Evolutionary conservation across 345 rosid genomes (phyloP).

Genomic region (Salix viminalis): DNA sequence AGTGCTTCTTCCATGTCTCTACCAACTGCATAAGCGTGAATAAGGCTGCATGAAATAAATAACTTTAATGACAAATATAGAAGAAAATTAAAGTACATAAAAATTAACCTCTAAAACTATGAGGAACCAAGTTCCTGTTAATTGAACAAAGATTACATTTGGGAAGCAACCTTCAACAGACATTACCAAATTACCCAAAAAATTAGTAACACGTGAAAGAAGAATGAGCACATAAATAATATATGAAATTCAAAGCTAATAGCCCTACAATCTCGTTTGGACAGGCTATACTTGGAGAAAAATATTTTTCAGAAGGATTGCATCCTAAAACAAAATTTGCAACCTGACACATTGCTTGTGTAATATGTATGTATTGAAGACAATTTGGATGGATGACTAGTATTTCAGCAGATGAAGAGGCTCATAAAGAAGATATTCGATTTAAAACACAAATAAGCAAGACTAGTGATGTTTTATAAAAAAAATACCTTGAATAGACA

Average conservation of each 20-base stretch:
- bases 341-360: background rate
- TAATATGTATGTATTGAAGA: background rate
- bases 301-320: background rate
- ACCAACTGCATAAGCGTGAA: slow-evolving; percentile 97
- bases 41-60: slow-evolving; percentile 85
- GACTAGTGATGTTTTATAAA: background rate
- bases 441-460: background rate
- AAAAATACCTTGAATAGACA: slow-evolving; percentile 68
- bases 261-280: background rate
- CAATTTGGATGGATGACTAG: background rate
- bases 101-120: background rate
- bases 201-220: background rate
- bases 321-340: background rate
- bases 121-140: background rate
- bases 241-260: background rate
- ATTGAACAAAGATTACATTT: background rate
- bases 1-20: slow-evolving; percentile 98
- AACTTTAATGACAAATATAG: slow-evolving; percentile 32
- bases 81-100: slow-evolving; percentile 3
- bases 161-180: background rate
- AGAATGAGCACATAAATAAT: no score
- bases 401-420: slow-evolving; percentile 1
- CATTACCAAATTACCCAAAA: background rate
- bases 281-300: background rate
- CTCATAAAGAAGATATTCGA: background rate